Percentiles rank a stretch among this genome's conserved stretches.
These are phyloP conservation scores for Penicillium sp. DNA, from an alignment of 2,329 filamentous ascomycete species.

Conservation along the genomic window DNA sequence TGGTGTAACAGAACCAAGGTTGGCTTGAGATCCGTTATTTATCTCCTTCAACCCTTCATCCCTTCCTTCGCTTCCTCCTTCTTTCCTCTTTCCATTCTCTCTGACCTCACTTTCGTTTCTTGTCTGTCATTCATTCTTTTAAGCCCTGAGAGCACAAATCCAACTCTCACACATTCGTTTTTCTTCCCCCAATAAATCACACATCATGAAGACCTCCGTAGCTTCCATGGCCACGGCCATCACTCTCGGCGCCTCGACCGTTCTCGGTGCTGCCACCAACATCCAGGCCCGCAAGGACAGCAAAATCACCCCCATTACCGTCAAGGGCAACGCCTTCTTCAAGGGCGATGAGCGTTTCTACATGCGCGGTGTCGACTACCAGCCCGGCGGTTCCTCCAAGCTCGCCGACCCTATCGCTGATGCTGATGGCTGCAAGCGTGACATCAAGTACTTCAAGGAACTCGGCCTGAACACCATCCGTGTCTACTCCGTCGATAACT, in stretches of 20 bases:
- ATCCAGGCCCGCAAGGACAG: constrained; percentile 44
- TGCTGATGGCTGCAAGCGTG: constrained; percentile 65
- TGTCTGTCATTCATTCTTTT: constrained; percentile 25
- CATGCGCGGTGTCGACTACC: constrained; percentile 58
- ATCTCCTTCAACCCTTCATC: constrained; percentile 15
- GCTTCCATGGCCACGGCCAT: constrained; percentile 47
- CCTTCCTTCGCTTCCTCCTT: constrained; percentile 18
- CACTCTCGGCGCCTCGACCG: constrained; percentile 46
- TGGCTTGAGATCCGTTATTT: background rate
- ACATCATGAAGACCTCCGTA: constrained; percentile 53
- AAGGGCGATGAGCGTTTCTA: constrained; percentile 57
- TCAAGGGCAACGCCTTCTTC: constrained; percentile 66
- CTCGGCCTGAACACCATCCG: constrained; percentile 87
- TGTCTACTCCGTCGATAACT: constrained; percentile 91
- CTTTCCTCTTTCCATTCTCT: constrained; percentile 21
- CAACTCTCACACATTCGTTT: constrained; percentile 9
- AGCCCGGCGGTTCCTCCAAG: constrained; percentile 61
- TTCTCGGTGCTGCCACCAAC: constrained; percentile 43
- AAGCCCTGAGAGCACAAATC: constrained; percentile 12
- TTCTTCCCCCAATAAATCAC: background rate
- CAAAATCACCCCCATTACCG: constrained; percentile 52
- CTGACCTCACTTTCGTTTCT: constrained; percentile 10
- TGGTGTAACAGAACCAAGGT: background rate
- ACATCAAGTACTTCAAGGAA: constrained; percentile 76
- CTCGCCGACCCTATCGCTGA: constrained; percentile 73